A percentile compares a stretch with the other conserved stretches of the same genome.
These are phyloP conservation scores for Aspergillus sp. DNA, from an alignment of 2,329 filamentous ascomycete species.

Conservation along the genomic window DNA sequence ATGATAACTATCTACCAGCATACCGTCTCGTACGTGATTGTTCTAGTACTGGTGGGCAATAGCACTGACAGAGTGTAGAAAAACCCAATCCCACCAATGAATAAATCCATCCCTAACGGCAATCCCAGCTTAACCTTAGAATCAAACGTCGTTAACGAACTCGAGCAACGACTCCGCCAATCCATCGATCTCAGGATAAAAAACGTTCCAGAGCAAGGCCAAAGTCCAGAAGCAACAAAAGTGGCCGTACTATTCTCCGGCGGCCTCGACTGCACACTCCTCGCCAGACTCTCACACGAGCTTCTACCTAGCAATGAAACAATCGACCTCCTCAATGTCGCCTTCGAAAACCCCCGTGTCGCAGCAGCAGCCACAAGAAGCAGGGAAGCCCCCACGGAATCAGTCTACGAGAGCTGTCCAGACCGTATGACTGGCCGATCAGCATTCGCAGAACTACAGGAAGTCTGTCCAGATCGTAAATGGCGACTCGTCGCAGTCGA, in stretches of 20 bases:
- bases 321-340: constrained; percentile 89
- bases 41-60: background rate
- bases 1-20: constrained; percentile 10
- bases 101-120: constrained; percentile 28
- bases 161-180: constrained; percentile 51
- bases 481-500: constrained; percentile 83
- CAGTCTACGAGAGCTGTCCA: constrained; percentile 71
- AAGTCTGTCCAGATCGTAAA: constrained; percentile 59
- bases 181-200: constrained; percentile 61
- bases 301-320: constrained; percentile 60
- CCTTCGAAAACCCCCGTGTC: constrained; percentile 85
- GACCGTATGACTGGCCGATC: constrained; percentile 81
- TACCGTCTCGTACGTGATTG: constrained; percentile 19
- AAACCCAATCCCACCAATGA: constrained; percentile 41
- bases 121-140: constrained; percentile 25
- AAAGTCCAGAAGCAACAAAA: constrained; percentile 23
- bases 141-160: constrained; percentile 47
- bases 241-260: constrained; percentile 88
- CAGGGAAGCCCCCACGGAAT: constrained; percentile 23
- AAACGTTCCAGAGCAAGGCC: constrained; percentile 50
- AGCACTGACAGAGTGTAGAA: constrained; percentile 18
- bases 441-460: constrained; percentile 67
- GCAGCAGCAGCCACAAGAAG: constrained; percentile 46
- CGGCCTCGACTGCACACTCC: constrained; percentile 82
- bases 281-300: constrained; percentile 75